Conservation (phyloP, 345 rosid genomes). For the Kernera saxatilis region DNA sequence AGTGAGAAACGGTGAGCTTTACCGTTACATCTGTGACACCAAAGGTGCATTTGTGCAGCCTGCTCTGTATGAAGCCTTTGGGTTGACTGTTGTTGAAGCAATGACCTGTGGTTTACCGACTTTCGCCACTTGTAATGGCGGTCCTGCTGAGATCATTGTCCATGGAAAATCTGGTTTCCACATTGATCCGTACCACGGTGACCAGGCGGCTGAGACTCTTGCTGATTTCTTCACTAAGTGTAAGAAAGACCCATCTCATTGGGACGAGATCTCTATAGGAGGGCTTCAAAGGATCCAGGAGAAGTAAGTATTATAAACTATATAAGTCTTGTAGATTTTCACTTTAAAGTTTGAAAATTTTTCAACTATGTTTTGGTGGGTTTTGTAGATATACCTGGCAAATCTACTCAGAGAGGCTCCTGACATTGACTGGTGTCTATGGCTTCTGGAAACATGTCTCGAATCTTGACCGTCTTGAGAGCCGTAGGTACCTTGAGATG, state of each 20-base stretch:
- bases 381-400: conserved; percentile 76
- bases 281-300: conserved; percentile 75
- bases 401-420: conserved; percentile 76
- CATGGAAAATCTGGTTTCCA: conserved; percentile 83
- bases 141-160: conserved; percentile 89
- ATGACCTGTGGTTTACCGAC: conserved; percentile 91
- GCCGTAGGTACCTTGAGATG: conserved; percentile 91
- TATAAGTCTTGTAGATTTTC: neutral
- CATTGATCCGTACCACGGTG: conserved; percentile 83
- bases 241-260: conserved; percentile 55
- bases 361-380: neutral
- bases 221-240: conserved; percentile 66
- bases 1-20: conserved; percentile 80
- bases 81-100: conserved; percentile 83
- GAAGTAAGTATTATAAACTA: conserved; percentile 40
- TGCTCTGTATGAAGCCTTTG: conserved; percentile 79
- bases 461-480: conserved; percentile 82
- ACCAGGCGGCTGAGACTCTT: conserved; percentile 59
- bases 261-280: conserved; percentile 65
- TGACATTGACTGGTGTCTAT: conserved; percentile 82
- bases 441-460: conserved; percentile 98
- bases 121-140: conserved; percentile 75
- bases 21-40: conserved; percentile 71
- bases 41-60: conserved; percentile 95
- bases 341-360: too few species aligned